Conservation (phyloP, 2,329 filamentous ascomycete genomes). For the Stemphylium lycopersici region DNA sequence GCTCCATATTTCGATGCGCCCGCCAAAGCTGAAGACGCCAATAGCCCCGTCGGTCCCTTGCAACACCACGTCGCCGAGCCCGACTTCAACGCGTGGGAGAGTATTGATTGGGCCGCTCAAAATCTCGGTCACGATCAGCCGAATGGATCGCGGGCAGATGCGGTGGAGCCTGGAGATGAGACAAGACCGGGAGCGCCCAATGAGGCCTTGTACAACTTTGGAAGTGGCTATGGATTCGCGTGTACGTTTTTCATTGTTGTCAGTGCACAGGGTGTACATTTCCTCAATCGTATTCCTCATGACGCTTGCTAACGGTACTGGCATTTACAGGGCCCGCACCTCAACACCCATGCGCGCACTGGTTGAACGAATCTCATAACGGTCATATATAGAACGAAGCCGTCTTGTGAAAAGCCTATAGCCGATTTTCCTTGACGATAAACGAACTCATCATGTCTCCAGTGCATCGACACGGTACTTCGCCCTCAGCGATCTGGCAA, state of each 20-base stretch:
- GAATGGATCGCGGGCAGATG: not conserved
- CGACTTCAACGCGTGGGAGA: constrained; percentile 41
- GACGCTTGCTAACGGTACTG: constrained; percentile 26
- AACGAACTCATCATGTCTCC: no score
- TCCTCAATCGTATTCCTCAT: constrained; percentile 3
- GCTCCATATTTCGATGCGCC: constrained; percentile 32
- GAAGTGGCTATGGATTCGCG: constrained; percentile 23
- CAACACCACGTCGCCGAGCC: constrained; percentile 37
- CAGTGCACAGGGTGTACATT: not conserved
- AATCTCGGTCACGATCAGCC: constrained; percentile 11
- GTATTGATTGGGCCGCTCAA: constrained; percentile 37
- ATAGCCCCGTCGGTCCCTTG: constrained; percentile 36
- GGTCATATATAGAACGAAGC: not conserved
- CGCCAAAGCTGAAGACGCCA: constrained; percentile 21
- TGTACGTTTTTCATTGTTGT: constrained; percentile 6
- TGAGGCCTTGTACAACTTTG: not conserved
- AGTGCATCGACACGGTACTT: no score
- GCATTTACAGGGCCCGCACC: constrained; percentile 22
- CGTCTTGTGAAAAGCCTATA: no score
- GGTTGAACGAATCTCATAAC: constrained; percentile 6
- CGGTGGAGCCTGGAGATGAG: not conserved
- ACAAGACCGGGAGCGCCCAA: not conserved
- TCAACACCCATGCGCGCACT: constrained; percentile 24
- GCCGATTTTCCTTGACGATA: no score
- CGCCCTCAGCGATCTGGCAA: no score